Conservation (phyloP, 2,329 filamentous ascomycete genomes). For the Colletotrichum magnum region DNA sequence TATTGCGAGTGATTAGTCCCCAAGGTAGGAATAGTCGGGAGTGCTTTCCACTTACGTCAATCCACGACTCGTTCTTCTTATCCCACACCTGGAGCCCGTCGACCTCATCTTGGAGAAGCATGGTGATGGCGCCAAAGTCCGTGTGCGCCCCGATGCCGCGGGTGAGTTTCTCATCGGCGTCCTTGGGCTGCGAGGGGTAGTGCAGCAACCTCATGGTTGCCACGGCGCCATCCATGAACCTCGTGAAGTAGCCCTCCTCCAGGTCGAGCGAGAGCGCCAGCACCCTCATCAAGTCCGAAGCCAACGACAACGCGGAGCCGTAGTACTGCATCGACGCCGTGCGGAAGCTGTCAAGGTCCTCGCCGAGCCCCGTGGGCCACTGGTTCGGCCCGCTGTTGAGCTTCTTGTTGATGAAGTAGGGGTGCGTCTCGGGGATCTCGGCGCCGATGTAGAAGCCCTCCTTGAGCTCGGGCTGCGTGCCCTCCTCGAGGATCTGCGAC, state of each 20-base stretch:
- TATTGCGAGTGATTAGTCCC: slow-evolving; percentile 40
- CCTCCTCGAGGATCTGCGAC: slow-evolving; percentile 60
- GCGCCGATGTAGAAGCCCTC: slow-evolving; percentile 59
- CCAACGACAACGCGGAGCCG: slow-evolving; percentile 54
- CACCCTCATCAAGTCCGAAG: slow-evolving; percentile 56
- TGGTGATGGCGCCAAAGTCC: slow-evolving; percentile 70
- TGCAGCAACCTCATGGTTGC: slow-evolving; percentile 62
- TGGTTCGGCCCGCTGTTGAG: slow-evolving; percentile 57
- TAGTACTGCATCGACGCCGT: slow-evolving; percentile 57
- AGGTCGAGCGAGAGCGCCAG: slow-evolving; percentile 58
- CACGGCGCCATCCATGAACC: slow-evolving; percentile 59
- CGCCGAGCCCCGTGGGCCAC: slow-evolving; percentile 56
- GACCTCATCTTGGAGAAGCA: slow-evolving; percentile 66
- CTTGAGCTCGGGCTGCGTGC: slow-evolving; percentile 62
- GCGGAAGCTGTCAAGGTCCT: slow-evolving; percentile 51
- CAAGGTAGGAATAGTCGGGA: background rate
- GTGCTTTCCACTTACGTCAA: slow-evolving; percentile 47
- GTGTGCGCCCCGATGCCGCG: slow-evolving; percentile 64
- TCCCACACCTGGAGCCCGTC: slow-evolving; percentile 68
- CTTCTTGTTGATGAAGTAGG: slow-evolving; percentile 57
- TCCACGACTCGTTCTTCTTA: slow-evolving; percentile 58
- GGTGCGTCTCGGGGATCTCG: slow-evolving; percentile 57
- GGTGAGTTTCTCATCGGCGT: slow-evolving; percentile 50
- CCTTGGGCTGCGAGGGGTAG: slow-evolving; percentile 60
- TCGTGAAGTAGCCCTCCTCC: slow-evolving; percentile 57